Evolutionary conservation across 164 flowering plant genomes (phyloP).

Genomic region (Stephania cephalantha): DNA sequence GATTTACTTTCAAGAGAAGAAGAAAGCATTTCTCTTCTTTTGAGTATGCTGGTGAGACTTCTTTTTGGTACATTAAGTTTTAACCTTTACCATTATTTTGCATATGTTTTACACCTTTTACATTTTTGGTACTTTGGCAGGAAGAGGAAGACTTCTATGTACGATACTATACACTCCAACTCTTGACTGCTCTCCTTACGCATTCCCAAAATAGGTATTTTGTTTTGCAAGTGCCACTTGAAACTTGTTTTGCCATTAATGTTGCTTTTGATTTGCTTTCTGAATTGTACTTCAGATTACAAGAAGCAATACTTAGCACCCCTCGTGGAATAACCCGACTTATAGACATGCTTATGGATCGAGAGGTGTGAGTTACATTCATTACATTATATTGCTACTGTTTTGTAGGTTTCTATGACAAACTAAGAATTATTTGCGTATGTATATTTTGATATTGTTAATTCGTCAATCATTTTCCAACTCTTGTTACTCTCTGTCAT

Average conservation of each 20-base stretch:
- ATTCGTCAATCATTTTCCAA: not conserved
- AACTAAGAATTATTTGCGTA: not conserved
- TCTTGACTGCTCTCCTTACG: conserved; percentile 83
- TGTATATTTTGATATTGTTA: not conserved
- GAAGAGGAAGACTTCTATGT: conserved; percentile 96
- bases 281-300: conserved; percentile 57
- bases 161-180: conserved; percentile 91
- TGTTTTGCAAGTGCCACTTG: not conserved
- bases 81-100: not conserved
- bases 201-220: conserved; percentile 75
- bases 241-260: not conserved
- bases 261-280: not conserved
- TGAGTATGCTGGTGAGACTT: conserved; percentile 82
- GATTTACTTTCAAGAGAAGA: conserved; percentile 92
- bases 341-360: conserved; percentile 99
- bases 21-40: conserved; percentile 83
- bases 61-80: conserved; percentile 5
- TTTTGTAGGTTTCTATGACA: not conserved
- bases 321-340: conserved; percentile 97
- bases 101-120: not conserved
- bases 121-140: conserved; percentile 32
- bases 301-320: conserved; percentile 85
- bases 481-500: not conserved
- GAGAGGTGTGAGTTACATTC: conserved; percentile 53
- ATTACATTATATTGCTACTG: not conserved